Evolutionary conservation across 805 yeast genomes (phyloP).

Genomic region (Wickerhamiella domercqiae): DNA sequence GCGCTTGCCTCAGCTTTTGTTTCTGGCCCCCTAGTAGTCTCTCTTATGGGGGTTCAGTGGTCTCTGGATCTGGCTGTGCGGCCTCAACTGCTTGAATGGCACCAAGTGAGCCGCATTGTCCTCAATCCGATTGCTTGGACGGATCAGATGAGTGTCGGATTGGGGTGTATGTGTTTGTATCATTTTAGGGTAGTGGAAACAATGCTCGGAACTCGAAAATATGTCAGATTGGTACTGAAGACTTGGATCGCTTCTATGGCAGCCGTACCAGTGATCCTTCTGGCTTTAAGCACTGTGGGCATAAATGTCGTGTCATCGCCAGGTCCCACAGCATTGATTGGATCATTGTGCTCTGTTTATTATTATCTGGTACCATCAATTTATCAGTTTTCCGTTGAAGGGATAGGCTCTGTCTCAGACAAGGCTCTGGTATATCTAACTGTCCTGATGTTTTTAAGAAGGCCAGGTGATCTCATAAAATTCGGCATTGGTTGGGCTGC

Average conservation of each 20-base stretch:
- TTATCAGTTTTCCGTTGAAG: not conserved
- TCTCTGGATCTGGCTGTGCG: not conserved
- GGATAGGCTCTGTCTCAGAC: not conserved
- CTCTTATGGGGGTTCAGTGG: not conserved
- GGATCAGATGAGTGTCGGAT: not conserved
- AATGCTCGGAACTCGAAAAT: constrained; percentile 1
- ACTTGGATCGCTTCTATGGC: not conserved
- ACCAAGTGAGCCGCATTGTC: not conserved
- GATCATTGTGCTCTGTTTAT: not conserved
- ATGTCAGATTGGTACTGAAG: not conserved
- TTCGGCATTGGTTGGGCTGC: not conserved
- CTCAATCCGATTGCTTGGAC: not conserved
- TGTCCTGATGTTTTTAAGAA: not conserved
- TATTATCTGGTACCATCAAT: not conserved
- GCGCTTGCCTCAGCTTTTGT: no score
- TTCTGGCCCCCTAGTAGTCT: no score
- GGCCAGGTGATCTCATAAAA: not conserved
- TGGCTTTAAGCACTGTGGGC: not conserved
- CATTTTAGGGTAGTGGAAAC: not conserved
- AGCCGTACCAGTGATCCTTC: not conserved
- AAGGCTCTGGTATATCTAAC: not conserved
- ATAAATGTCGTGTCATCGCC: not conserved
- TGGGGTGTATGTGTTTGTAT: not conserved
- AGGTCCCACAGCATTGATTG: not conserved
- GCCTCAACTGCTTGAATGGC: not conserved